A percentile compares a stretch with the other conserved stretches of the same genome.
Conservation (phyloP, 768 basidiomycete genomes). For the Rhodotorula graminis region DNA sequence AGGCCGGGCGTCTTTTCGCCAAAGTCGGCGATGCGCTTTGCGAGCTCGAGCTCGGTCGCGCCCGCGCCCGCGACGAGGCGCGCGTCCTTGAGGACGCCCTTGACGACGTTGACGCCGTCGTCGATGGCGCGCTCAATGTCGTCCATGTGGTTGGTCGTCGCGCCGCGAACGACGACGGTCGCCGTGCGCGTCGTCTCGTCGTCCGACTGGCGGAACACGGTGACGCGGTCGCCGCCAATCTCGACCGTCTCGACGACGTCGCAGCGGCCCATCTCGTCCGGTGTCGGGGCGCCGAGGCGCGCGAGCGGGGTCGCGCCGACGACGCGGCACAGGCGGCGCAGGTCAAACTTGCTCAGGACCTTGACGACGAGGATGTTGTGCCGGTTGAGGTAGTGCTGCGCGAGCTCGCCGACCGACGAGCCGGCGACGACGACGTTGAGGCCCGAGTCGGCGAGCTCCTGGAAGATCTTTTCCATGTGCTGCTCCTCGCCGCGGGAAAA, state of each 20-base stretch:
- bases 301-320: constrained; percentile 94
- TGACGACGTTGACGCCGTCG: constrained; percentile 94
- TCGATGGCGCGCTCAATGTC: constrained; percentile 95
- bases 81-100: constrained; percentile 81
- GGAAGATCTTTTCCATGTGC: constrained; percentile 95
- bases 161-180: constrained; percentile 90
- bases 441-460: constrained; percentile 93
- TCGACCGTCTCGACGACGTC: constrained; percentile 94
- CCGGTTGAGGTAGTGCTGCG: constrained; percentile 92
- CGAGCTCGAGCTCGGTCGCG: constrained; percentile 88
- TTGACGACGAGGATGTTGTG: constrained; percentile 91
- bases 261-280: constrained; percentile 89
- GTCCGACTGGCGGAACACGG: constrained; percentile 78
- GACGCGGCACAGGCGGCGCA: constrained; percentile 87
- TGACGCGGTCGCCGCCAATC: constrained; percentile 95
- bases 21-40: constrained; percentile 72
- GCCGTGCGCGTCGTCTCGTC: constrained; percentile 77
- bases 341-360: constrained; percentile 95
- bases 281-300: constrained; percentile 87
- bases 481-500: constrained; percentile 95
- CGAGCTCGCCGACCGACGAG: constrained; percentile 86
- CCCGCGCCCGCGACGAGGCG: constrained; percentile 90
- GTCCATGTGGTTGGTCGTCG: constrained; percentile 87
- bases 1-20: constrained; percentile 85
- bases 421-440: constrained; percentile 92